Evolutionary conservation across 106 monocot species (phyloP).

Genomic region (Allium sativum): DNA sequence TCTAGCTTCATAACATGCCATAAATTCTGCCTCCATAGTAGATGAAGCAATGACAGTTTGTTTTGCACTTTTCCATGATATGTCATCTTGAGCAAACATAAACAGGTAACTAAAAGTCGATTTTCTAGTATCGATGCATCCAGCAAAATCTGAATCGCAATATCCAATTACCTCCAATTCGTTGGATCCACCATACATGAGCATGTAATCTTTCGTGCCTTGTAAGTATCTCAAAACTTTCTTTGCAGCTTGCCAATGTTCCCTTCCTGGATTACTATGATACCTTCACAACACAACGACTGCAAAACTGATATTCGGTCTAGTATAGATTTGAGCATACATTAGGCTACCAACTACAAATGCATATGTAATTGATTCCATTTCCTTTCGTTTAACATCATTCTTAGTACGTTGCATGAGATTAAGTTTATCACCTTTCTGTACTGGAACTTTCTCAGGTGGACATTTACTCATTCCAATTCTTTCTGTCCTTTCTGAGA

Average conservation of each 20-base stretch:
- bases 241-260: not conserved
- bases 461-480: not conserved
- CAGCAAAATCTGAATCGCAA: too few relatives aligned
- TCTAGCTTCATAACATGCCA: too few relatives aligned
- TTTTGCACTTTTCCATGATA: too few relatives aligned
- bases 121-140: too few relatives aligned
- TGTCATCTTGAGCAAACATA: too few relatives aligned
- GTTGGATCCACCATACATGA: too few relatives aligned
- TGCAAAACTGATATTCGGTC: not conserved
- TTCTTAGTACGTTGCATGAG: not conserved
- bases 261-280: not conserved
- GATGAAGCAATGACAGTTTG: too few relatives aligned
- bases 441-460: not conserved
- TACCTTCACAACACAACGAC: not conserved
- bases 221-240: not conserved
- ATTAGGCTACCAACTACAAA: not conserved
- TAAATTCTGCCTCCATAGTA: too few relatives aligned
- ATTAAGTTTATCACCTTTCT: not conserved
- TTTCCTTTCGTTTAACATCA: not conserved
- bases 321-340: not conserved
- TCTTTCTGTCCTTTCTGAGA: not conserved
- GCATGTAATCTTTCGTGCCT: not conserved
- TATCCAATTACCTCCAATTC: too few relatives aligned
- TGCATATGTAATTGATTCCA: not conserved
- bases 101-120: too few relatives aligned